phyloP scores from a whole-genome alignment of 768 basidiomycete genomes.

The Leccinum fibrillosum region DNA sequence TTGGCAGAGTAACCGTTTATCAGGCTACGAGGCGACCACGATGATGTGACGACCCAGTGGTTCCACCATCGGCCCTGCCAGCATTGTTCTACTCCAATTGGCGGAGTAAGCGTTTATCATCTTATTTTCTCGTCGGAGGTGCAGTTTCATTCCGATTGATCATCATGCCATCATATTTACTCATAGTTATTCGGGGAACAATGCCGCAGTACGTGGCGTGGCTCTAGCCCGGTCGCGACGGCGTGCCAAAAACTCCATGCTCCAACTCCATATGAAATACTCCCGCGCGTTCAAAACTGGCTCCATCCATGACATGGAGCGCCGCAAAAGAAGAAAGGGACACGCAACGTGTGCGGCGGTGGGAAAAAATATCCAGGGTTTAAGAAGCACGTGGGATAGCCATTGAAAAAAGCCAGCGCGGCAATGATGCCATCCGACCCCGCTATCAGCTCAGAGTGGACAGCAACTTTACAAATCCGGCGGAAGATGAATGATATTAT shows the following conservation, averaged over 20 bases:
- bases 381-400: not conserved
- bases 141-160: not conserved
- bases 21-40: not conserved
- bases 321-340: not conserved
- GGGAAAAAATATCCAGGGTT: not conserved
- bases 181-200: not conserved
- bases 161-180: not conserved
- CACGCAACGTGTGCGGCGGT: not conserved
- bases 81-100: too few species aligned
- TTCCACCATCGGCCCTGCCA: not conserved
- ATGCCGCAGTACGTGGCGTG: not conserved
- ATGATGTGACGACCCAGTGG: not conserved
- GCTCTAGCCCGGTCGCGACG: not conserved
- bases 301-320: slow-evolving; percentile 7
- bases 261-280: not conserved
- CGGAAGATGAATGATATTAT: not conserved
- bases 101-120: too few species aligned
- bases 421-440: not conserved
- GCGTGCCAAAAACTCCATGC: too few species aligned
- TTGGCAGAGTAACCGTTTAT: not conserved
- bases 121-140: not conserved
- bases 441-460: not conserved
- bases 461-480: not conserved
- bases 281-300: not conserved
- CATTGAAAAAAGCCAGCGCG: not conserved